phyloP scores from a whole-genome alignment of 805 yeast species.

The Lachancea quebecensis region DNA sequence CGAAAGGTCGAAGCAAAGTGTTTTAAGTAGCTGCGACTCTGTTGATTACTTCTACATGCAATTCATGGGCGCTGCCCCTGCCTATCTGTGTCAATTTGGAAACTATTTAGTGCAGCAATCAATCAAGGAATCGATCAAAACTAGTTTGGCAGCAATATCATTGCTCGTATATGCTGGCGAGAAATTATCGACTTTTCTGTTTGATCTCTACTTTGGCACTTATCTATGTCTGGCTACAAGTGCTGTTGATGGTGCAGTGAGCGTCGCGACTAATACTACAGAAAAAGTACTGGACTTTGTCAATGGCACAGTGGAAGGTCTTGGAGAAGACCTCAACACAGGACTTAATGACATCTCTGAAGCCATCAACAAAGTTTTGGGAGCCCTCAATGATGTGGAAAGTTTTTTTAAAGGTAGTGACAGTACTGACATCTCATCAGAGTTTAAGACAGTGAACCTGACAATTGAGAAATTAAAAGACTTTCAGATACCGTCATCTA shows the following conservation, averaged over 20 bases:
- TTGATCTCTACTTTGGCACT: slow-evolving; percentile 78
- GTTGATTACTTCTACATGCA: slow-evolving; percentile 36
- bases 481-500: slow-evolving; percentile 57
- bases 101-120: slow-evolving; percentile 44
- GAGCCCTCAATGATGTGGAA: slow-evolving; percentile 46
- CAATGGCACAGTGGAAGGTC: slow-evolving; percentile 47
- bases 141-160: slow-evolving; percentile 38
- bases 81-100: slow-evolving; percentile 47
- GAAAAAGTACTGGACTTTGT: slow-evolving; percentile 53
- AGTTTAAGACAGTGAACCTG: slow-evolving; percentile 45
- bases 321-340: slow-evolving; percentile 56
- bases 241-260: slow-evolving; percentile 63
- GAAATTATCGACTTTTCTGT: slow-evolving; percentile 50
- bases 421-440: slow-evolving; percentile 27
- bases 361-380: slow-evolving; percentile 49
- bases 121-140: slow-evolving; percentile 43
- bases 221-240: slow-evolving; percentile 76
- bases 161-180: slow-evolving; percentile 51
- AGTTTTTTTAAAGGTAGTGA: slow-evolving; percentile 47
- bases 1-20: slow-evolving; percentile 32
- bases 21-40: slow-evolving; percentile 40
- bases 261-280: slow-evolving; percentile 67
- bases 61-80: slow-evolving; percentile 43
- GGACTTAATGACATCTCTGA: slow-evolving; percentile 57
- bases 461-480: slow-evolving; percentile 50